These are phyloP conservation scores for Zygnema cylindricum DNA, from an alignment of 139 green algal genomes.

Conservation along the genomic window DNA sequence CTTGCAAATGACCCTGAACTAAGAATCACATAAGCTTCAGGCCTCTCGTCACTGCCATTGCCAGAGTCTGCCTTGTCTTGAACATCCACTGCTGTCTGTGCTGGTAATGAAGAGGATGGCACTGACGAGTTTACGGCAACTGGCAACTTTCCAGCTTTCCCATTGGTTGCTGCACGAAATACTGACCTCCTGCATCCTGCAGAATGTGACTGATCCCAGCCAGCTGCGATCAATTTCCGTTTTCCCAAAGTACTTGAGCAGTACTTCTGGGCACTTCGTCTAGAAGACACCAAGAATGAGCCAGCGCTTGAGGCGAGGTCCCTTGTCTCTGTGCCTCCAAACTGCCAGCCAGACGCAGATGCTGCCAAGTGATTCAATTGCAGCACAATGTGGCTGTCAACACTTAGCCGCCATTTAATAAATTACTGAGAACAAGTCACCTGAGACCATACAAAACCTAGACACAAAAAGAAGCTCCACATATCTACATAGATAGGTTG, in stretches of 20 bases:
- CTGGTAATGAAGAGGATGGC: neutral
- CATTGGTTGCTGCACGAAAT: neutral
- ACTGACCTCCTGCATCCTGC: neutral
- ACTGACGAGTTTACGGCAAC: neutral
- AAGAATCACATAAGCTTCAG: constrained; percentile 11
- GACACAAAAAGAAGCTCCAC: too few species aligned
- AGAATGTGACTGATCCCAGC: neutral
- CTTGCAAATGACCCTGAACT: neutral
- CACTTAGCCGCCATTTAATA: neutral
- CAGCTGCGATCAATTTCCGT: neutral
- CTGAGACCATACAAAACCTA: too few species aligned
- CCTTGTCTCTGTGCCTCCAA: neutral
- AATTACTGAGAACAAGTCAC: too few species aligned
- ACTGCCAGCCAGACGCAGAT: neutral
- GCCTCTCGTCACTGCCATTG: neutral
- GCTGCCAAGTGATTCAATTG: neutral
- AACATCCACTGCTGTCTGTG: neutral
- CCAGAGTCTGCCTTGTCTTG: neutral
- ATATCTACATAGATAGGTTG: too few species aligned
- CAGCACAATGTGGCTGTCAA: neutral
- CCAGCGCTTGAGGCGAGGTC: neutral
- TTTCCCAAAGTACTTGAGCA: neutral
- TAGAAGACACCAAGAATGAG: neutral
- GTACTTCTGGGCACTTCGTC: neutral
- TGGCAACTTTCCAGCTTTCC: neutral